Conservation (phyloP, 768 basidiomycete genomes). For the Tubosaeta brunneosetosa region DNA sequence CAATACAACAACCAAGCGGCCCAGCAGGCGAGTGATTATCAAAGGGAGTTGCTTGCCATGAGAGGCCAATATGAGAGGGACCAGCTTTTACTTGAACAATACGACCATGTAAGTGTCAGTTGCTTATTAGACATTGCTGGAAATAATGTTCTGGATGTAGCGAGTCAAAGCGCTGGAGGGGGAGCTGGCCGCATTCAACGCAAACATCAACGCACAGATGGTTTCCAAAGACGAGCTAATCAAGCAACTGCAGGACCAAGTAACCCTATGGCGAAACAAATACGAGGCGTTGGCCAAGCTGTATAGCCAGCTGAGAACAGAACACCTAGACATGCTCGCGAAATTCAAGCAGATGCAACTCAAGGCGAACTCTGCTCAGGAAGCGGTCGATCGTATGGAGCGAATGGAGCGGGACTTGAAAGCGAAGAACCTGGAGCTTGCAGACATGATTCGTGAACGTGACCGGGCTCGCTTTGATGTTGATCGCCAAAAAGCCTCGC, state of each 20-base stretch:
- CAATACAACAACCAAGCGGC: constrained; percentile 74
- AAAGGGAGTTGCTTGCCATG: constrained; percentile 88
- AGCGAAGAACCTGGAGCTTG: constrained; percentile 96
- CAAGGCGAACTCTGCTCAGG: constrained; percentile 97
- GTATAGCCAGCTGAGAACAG: constrained; percentile 95
- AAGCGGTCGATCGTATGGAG: constrained; percentile 97
- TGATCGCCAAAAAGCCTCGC: constrained; percentile 87
- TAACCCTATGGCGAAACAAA: constrained; percentile 95
- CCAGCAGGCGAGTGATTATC: constrained; percentile 75
- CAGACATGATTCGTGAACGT: constrained; percentile 97
- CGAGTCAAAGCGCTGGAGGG: constrained; percentile 94
- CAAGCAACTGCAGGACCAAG: constrained; percentile 93
- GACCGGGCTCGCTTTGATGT: constrained; percentile 94
- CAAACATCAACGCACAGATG: constrained; percentile 82
- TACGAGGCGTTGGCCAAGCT: constrained; percentile 98
- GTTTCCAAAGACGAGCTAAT: constrained; percentile 92
- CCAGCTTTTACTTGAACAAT: constrained; percentile 95
- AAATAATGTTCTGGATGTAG: constrained; percentile 36
- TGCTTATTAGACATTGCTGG: not conserved
- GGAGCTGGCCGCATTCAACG: constrained; percentile 70
- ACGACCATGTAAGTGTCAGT: constrained; percentile 67
- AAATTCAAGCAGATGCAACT: constrained; percentile 98
- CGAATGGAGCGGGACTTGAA: constrained; percentile 98
- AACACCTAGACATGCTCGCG: constrained; percentile 94
- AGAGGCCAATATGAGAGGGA: constrained; percentile 97